phyloP scores from a whole-genome alignment of 805 yeast species.

The Kregervanrija delftensis region DNA sequence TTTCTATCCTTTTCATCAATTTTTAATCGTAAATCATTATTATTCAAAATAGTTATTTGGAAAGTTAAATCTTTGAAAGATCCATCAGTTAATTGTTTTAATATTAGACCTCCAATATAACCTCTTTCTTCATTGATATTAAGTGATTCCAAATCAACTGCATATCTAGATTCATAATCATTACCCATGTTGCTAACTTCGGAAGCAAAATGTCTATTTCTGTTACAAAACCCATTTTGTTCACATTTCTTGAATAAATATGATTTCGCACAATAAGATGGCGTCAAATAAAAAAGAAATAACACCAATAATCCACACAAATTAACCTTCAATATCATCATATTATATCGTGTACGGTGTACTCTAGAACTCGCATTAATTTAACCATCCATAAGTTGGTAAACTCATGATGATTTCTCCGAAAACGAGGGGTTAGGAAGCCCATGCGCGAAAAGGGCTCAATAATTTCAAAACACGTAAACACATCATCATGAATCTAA shows the following conservation, averaged over 20 bases:
- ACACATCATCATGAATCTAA: too few species aligned
- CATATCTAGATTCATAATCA: constrained; percentile 32
- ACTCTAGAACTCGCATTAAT: too few species aligned
- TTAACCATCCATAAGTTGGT: too few species aligned
- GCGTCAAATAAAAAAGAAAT: too few species aligned
- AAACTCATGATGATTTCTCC: too few species aligned
- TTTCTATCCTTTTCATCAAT: constrained; percentile 54
- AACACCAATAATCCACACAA: neutral
- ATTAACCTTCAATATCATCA: neutral
- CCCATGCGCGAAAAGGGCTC: too few species aligned
- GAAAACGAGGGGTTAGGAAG: too few species aligned
- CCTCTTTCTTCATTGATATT: constrained; percentile 23
- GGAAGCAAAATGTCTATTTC: constrained; percentile 66
- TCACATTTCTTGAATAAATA: constrained; percentile 70
- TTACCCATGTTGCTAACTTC: constrained; percentile 23
- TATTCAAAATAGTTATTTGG: constrained; percentile 46
- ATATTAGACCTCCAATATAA: constrained; percentile 37
- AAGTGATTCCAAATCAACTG: constrained; percentile 32
- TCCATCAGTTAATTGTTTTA: constrained; percentile 38
- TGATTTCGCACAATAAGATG: constrained; percentile 43
- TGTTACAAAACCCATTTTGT: constrained; percentile 74
- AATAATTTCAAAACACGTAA: too few species aligned
- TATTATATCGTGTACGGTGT: too few species aligned
- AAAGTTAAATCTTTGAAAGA: constrained; percentile 45
- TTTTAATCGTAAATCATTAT: constrained; percentile 53